Percentiles rank a stretch among this genome's conserved stretches.
These are phyloP conservation scores for Metarhizium sp. DNA, from an alignment of 2,329 filamentous ascomycete species.

Conservation along the genomic window DNA sequence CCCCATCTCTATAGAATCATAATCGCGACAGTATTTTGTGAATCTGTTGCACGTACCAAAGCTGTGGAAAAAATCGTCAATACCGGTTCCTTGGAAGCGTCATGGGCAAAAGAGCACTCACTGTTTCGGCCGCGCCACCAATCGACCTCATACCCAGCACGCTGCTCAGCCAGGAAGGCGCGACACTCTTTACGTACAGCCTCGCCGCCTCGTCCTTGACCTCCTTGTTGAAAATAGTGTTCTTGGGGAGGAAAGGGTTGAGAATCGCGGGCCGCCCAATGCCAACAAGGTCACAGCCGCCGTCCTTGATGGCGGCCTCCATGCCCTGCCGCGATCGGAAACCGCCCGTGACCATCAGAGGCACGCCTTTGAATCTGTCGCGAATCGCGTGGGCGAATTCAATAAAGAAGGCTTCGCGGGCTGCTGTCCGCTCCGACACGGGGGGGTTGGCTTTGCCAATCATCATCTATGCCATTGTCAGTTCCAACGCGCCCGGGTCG, in stretches of 20 bases:
- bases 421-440: constrained; percentile 26
- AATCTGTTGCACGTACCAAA: constrained; percentile 5
- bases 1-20: not conserved
- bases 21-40: not conserved
- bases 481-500: not conserved
- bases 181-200: constrained; percentile 17
- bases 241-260: constrained; percentile 26
- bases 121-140: constrained; percentile 9
- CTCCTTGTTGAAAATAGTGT: constrained; percentile 24
- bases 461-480: constrained; percentile 2
- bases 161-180: constrained; percentile 13
- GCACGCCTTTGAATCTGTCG: constrained; percentile 29
- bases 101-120: not conserved
- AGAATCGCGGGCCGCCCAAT: constrained; percentile 28
- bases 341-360: constrained; percentile 52
- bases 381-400: constrained; percentile 51
- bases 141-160: constrained; percentile 12
- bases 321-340: constrained; percentile 42
- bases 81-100: not conserved
- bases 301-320: constrained; percentile 27
- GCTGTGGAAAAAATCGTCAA: not conserved
- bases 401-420: constrained; percentile 59
- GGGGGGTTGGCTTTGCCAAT: not conserved
- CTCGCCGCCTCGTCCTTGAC: constrained; percentile 24
- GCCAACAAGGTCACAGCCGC: constrained; percentile 32